phyloP scores from a whole-genome alignment of 2,329 filamentous ascomycete genomes.

The Fusarium bulbicola region DNA sequence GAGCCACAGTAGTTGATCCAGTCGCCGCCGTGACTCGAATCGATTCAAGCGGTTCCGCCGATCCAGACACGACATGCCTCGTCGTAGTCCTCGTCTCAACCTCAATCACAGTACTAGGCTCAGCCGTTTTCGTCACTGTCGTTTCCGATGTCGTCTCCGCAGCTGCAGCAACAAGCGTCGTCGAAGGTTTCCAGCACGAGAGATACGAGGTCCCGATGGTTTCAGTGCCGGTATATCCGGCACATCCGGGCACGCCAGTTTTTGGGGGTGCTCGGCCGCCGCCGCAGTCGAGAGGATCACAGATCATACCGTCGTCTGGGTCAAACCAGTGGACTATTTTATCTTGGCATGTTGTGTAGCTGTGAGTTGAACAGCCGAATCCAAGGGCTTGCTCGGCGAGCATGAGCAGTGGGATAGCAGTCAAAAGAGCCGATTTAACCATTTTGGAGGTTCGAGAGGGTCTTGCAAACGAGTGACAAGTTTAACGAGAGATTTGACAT shows the following conservation, averaged over 20 bases:
- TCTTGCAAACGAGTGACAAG: constrained; percentile 2
- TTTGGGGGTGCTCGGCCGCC: constrained; percentile 63
- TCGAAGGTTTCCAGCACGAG: constrained; percentile 27
- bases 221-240: constrained; percentile 52
- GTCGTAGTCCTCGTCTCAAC: neutral
- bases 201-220: constrained; percentile 17
- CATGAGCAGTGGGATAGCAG: constrained; percentile 5
- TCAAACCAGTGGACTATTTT: constrained; percentile 52
- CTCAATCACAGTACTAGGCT: neutral
- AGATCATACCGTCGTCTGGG: constrained; percentile 61
- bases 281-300: constrained; percentile 62
- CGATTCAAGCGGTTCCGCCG: neutral
- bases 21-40: neutral
- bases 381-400: constrained; percentile 17
- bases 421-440: constrained; percentile 2
- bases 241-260: constrained; percentile 59
- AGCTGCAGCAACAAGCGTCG: neutral
- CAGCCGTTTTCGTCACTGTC: neutral
- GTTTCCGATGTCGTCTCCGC: neutral
- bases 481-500: neutral
- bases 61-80: neutral
- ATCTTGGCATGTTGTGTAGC: constrained; percentile 32
- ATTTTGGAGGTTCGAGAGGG: neutral
- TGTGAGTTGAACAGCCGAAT: constrained; percentile 23
- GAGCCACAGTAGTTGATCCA: constrained; percentile 2